Conservation (phyloP, 2,329 filamentous ascomycete genomes). For the Chaetomiaceae sp. region DNA sequence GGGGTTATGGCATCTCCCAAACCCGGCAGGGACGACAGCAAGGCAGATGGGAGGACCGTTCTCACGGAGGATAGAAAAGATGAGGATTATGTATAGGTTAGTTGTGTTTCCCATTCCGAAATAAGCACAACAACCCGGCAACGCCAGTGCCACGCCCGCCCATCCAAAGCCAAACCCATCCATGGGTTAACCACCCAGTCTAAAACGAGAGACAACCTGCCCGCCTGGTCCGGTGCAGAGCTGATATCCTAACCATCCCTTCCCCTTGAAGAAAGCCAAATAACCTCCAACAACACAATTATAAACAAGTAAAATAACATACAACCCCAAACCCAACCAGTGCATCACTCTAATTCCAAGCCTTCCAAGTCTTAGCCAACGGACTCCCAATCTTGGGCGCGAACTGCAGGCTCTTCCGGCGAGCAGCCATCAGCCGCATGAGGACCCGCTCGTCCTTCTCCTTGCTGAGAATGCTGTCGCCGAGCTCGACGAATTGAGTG, state of each 20-base stretch:
- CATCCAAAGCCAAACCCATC: background rate
- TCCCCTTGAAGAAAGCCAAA: background rate
- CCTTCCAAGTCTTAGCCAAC: slow-evolving; percentile 54
- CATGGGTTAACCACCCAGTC: background rate
- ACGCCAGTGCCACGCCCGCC: background rate
- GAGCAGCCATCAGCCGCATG: slow-evolving; percentile 63
- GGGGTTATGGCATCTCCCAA: too few relatives aligned
- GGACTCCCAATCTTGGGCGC: slow-evolving; percentile 72
- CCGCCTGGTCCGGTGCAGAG: slow-evolving; percentile 1
- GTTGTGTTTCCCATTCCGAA: too few relatives aligned
- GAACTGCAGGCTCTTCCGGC: slow-evolving; percentile 73
- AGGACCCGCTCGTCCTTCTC: slow-evolving; percentile 55
- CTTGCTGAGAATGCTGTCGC: slow-evolving; percentile 41
- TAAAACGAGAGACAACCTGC: slow-evolving; percentile 7
- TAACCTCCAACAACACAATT: background rate
- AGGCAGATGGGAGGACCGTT: too few relatives aligned
- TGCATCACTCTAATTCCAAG: slow-evolving; percentile 14
- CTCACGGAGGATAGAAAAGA: too few relatives aligned
- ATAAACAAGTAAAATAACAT: background rate
- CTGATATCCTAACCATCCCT: background rate
- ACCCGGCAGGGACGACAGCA: too few relatives aligned
- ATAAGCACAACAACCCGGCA: background rate
- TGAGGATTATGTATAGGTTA: too few relatives aligned
- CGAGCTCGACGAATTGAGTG: slow-evolving; percentile 35
- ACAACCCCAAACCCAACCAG: background rate